A percentile compares a stretch with the other conserved stretches of the same genome.
These are phyloP conservation scores for Elongisporangium prolatum DNA, from an alignment of 352 stramenopile genomes.

Conservation along the genomic window DNA sequence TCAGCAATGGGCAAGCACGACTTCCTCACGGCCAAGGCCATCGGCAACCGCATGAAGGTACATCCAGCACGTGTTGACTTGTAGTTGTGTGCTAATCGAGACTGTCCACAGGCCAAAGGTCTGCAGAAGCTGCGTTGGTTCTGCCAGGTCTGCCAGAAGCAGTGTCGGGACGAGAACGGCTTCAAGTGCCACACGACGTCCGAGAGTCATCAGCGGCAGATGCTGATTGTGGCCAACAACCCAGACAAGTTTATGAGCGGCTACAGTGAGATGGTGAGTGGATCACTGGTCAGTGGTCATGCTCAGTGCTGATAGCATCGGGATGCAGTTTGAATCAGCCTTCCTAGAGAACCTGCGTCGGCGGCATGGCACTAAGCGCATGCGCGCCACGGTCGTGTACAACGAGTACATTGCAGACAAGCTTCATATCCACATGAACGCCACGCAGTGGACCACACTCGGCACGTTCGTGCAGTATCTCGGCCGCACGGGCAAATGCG, in stretches of 20 bases:
- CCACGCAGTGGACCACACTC: slow-evolving; percentile 97
- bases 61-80: slow-evolving; percentile 1
- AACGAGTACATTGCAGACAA: slow-evolving; percentile 99
- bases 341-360: slow-evolving; percentile 95
- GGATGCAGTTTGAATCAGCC: slow-evolving; percentile 89
- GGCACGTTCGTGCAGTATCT: slow-evolving; percentile 98
- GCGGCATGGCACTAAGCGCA: slow-evolving; percentile 94
- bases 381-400: slow-evolving; percentile 97
- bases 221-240: slow-evolving; percentile 97
- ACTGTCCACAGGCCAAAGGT: slow-evolving; percentile 79
- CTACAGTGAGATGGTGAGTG: slow-evolving; percentile 69
- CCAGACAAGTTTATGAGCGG: slow-evolving; percentile 92
- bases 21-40: slow-evolving; percentile 84
- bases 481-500: slow-evolving; percentile 94
- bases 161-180: slow-evolving; percentile 99
- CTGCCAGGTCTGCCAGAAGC: slow-evolving; percentile 99
- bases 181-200: slow-evolving; percentile 99
- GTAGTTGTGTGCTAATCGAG: not conserved
- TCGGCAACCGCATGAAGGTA: slow-evolving; percentile 86
- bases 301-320: no score
- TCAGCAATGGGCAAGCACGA: slow-evolving; percentile 73
- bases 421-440: slow-evolving; percentile 99
- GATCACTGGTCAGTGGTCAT: not conserved
- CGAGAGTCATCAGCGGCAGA: slow-evolving; percentile 97
- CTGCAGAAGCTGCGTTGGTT: slow-evolving; percentile 99